Evolutionary conservation across 805 yeast genomes (phyloP).

Genomic region (Yueomyces sp.): DNA sequence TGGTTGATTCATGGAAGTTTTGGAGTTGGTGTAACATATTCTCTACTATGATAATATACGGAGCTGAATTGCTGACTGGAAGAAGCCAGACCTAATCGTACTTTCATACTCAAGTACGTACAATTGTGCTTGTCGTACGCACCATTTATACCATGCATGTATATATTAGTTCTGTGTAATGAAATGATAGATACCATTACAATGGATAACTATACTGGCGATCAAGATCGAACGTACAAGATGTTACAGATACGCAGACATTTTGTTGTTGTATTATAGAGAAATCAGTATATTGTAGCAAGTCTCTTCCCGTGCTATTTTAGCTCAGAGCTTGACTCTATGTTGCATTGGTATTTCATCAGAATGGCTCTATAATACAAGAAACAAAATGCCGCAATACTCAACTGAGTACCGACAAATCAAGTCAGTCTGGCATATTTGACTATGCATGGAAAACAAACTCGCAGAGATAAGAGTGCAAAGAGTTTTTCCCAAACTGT

Average conservation of each 20-base stretch:
- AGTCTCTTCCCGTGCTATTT: slow-evolving; percentile 49
- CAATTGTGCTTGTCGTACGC: too few relatives aligned
- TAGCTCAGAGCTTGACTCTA: slow-evolving; percentile 85
- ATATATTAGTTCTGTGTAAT: too few relatives aligned
- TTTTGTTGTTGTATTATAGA: too few relatives aligned
- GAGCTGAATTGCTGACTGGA: slow-evolving; percentile 47
- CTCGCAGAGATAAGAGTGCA: slow-evolving; percentile 11
- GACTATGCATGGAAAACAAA: slow-evolving; percentile 40
- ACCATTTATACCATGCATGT: too few relatives aligned
- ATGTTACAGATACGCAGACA: too few relatives aligned
- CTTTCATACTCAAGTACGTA: too few relatives aligned
- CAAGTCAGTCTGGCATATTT: slow-evolving; percentile 43
- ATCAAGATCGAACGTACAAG: too few relatives aligned
- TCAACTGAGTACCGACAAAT: slow-evolving; percentile 1
- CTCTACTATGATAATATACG: slow-evolving; percentile 63
- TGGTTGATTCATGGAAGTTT: slow-evolving; percentile 68
- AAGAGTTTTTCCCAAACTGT: slow-evolving; percentile 12
- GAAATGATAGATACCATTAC: too few relatives aligned
- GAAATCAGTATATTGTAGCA: slow-evolving; percentile 27
- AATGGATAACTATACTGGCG: too few relatives aligned
- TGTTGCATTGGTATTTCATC: slow-evolving; percentile 73
- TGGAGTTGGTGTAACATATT: slow-evolving; percentile 96
- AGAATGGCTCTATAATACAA: slow-evolving; percentile 14
- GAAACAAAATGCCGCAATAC: background rate
- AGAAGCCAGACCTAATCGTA: background rate